These are phyloP conservation scores for Trametes villosa DNA, from an alignment of 768 basidiomycete genomes.

Conservation along the genomic window DNA sequence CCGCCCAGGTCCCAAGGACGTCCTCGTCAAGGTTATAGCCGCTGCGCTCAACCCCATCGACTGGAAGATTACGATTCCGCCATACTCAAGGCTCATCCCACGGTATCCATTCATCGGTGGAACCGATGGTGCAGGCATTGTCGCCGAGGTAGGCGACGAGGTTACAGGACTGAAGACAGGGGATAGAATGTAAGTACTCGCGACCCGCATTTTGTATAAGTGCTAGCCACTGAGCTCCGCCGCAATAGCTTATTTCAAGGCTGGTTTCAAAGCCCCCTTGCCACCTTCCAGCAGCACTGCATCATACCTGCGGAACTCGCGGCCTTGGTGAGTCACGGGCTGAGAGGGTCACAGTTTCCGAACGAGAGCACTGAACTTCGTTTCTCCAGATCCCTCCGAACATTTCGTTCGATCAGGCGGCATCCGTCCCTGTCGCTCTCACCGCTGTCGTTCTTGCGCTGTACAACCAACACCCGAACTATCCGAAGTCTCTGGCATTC, in stretches of 20 bases:
- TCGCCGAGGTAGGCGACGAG: constrained; percentile 42
- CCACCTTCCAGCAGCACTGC: constrained; percentile 33
- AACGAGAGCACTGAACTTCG: constrained; percentile 4
- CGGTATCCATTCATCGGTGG: constrained; percentile 45
- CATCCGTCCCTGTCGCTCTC: constrained; percentile 35
- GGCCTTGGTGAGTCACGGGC: constrained; percentile 27
- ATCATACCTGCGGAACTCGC: constrained; percentile 30
- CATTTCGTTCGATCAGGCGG: constrained; percentile 36
- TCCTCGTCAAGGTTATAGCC: constrained; percentile 34
- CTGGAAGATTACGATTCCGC: constrained; percentile 36
- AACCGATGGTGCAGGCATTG: constrained; percentile 44
- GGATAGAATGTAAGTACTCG: constrained; percentile 39
- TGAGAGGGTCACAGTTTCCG: constrained; percentile 23
- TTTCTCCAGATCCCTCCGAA: constrained; percentile 32
- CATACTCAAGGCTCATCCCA: constrained; percentile 37
- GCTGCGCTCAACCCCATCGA: constrained; percentile 40
- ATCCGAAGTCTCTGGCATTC: constrained; percentile 11
- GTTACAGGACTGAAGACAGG: constrained; percentile 44
- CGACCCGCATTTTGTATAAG: not conserved
- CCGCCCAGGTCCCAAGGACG: too few species aligned
- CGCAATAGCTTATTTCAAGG: constrained; percentile 10
- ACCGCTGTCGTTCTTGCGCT: constrained; percentile 36
- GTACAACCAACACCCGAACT: constrained; percentile 25
- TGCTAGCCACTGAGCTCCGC: not conserved
- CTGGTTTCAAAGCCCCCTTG: not conserved